Evolutionary conservation across 208 protist species (phyloP), one percentile per base, ranked within the genome.

Genomic region (Angomonas deanei): DNA sequence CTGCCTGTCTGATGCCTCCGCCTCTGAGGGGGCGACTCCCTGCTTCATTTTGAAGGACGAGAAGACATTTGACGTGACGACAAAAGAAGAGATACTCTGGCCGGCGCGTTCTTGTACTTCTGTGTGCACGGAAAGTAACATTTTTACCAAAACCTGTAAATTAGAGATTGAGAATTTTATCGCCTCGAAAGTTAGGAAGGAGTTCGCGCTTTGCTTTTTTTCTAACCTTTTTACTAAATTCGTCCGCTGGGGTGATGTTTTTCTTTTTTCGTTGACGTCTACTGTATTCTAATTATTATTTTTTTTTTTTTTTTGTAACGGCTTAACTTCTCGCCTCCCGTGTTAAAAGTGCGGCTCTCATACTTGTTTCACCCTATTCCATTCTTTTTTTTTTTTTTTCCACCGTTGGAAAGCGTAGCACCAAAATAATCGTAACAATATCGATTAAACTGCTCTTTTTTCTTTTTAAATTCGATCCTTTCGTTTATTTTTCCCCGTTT

Each of bases 1-100:
- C 42, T 88, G 82, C 42, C 39, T 66, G 11, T 59, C 68, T 32
- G 73, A 61, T 13, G 23, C 49, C n/a, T 67, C 67, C 11, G 19
- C 49, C 34, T 36, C 52, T 8, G 19, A 46, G 5, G 56, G 53
- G 23, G 38, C 13, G n/a, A n/a, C n/a, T n/a, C n/a, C n/a, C 19
- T 50, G 42, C 42, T 50, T 50, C 19, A 26, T 26, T n/a, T 10
- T 50, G 5, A 26, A 10, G 19, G 19, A 50, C 19, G 42, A 19
- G 42, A 23, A 26, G 5, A 19, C 19, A 5, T 50, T 21, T 50
- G 19, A 19, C 23, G 4, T 8, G 13, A 50, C 19, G 17, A 19
- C 4, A 10, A 50, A 50, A 5, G 15, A 50, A 50, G 15, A 50
- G 15, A 23, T 50, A 23, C 8, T 50, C 17, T 50, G 42, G 42